These are phyloP conservation scores for Marsdenia floribunda DNA, from an alignment of 257 asterid species.

Conservation along the genomic window DNA sequence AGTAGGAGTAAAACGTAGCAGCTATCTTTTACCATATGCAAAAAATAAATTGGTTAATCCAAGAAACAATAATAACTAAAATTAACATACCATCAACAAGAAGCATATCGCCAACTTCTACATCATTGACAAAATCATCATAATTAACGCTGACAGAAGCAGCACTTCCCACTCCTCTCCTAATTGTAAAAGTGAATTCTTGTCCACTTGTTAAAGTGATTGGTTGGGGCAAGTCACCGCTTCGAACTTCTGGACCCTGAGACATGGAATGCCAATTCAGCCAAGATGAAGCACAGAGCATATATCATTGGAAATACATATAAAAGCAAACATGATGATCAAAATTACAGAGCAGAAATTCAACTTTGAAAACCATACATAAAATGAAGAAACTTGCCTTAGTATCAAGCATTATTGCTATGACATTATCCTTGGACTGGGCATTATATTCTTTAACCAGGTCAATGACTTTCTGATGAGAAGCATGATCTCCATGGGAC, in stretches of 20 bases:
- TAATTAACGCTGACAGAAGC: constrained; percentile 95
- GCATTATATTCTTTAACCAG: constrained; percentile 93
- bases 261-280: constrained; percentile 23
- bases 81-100: constrained; percentile 79
- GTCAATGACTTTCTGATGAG: constrained; percentile 96
- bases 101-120: constrained; percentile 91
- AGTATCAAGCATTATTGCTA: constrained; percentile 97
- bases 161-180: constrained; percentile 88
- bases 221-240: constrained; percentile 99
- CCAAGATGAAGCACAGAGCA: not conserved
- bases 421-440: constrained; percentile 85
- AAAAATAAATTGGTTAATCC: not conserved
- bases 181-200: constrained; percentile 93
- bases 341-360: not conserved
- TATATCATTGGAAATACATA: not conserved
- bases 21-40: not conserved
- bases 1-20: not conserved
- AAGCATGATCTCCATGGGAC: constrained; percentile 99
- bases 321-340: not conserved
- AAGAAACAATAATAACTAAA: not conserved
- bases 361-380: not conserved
- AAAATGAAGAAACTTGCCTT: constrained; percentile 53
- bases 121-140: constrained; percentile 96
- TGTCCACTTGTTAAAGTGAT: constrained; percentile 66
- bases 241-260: constrained; percentile 99